Evolutionary conservation across 1,284 basidiomycete species (phyloP).

Genomic region (Malassezia nana): DNA sequence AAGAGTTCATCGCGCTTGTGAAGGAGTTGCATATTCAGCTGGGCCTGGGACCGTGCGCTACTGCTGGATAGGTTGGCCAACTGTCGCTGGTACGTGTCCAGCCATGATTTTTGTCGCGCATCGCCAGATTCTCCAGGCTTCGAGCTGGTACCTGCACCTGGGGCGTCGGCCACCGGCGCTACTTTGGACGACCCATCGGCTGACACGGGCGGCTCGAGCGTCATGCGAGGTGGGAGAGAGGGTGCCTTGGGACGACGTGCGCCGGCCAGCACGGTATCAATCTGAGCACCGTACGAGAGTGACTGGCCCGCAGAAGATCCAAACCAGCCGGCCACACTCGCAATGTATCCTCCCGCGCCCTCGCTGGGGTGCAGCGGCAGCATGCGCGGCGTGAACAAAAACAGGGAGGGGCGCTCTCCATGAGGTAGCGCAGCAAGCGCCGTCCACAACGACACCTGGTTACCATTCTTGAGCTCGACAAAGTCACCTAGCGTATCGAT

Average conservation of each 20-base stretch:
- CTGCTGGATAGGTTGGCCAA: neutral
- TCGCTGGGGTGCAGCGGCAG: conserved; percentile 33
- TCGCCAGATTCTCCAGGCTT: neutral
- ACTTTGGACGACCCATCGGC: neutral
- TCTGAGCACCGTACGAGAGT: conserved; percentile 26
- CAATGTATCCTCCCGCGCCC: conserved; percentile 28
- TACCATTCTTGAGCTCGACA: conserved; percentile 31
- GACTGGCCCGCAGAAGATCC: conserved; percentile 26
- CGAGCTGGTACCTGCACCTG: neutral
- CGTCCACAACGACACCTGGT: conserved; percentile 40
- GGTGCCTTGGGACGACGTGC: conserved; percentile 26
- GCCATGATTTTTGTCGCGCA: neutral
- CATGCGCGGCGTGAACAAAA: conserved; percentile 20
- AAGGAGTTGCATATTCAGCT: conserved; percentile 17
- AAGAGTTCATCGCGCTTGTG: conserved; percentile 18
- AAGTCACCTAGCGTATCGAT: conserved; percentile 35
- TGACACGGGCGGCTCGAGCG: neutral
- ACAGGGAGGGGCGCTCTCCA: conserved; percentile 28
- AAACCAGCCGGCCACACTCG: conserved; percentile 33
- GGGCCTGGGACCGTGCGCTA: conserved; percentile 10
- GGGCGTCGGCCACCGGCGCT: neutral
- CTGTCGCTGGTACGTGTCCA: conserved; percentile 1
- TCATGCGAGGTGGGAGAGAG: conserved; percentile 19
- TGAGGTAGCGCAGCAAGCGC: conserved; percentile 29
- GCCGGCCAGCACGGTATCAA: conserved; percentile 29